Evolutionary conservation across 257 asterid species (phyloP).

Genomic region (Fraxinus pennsylvanica): DNA sequence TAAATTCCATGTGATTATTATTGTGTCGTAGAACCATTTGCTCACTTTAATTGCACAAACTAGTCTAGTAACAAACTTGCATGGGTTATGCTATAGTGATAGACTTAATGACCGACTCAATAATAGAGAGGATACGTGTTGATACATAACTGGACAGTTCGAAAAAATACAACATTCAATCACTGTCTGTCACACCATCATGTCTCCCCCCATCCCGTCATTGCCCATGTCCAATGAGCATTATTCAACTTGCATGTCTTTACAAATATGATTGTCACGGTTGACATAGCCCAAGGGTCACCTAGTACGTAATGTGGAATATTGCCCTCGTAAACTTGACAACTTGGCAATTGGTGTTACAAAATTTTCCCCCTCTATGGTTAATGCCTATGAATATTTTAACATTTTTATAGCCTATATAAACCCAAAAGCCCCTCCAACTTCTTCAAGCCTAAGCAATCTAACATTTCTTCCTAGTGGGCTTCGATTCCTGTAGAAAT

Average conservation of each 20-base stretch:
- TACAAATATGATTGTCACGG: background rate
- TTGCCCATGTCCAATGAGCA: too few species aligned
- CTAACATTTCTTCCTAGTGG: background rate
- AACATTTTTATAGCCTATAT: constrained; percentile 21
- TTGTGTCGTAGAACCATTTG: too few species aligned
- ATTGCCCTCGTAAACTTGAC: background rate
- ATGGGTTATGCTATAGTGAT: too few species aligned
- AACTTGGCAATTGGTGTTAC: background rate
- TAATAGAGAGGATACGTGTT: too few species aligned
- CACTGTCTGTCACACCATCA: too few species aligned
- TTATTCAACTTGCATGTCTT: too few species aligned
- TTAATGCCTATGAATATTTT: background rate
- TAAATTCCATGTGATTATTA: too few species aligned
- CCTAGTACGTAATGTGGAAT: background rate
- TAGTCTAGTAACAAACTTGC: background rate
- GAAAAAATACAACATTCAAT: too few species aligned
- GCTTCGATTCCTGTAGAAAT: background rate
- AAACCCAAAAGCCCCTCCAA: constrained; percentile 10
- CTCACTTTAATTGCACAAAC: too few species aligned
- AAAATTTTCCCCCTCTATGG: background rate
- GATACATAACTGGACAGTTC: too few species aligned
- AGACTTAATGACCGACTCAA: too few species aligned
- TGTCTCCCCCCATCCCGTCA: too few species aligned
- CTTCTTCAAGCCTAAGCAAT: constrained; percentile 45
- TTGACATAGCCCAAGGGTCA: background rate